Evolutionary conservation across 306 rosid species (phyloP), one percentile per base, ranked within the genome.

Genomic region (Prunus dulcis): DNA sequence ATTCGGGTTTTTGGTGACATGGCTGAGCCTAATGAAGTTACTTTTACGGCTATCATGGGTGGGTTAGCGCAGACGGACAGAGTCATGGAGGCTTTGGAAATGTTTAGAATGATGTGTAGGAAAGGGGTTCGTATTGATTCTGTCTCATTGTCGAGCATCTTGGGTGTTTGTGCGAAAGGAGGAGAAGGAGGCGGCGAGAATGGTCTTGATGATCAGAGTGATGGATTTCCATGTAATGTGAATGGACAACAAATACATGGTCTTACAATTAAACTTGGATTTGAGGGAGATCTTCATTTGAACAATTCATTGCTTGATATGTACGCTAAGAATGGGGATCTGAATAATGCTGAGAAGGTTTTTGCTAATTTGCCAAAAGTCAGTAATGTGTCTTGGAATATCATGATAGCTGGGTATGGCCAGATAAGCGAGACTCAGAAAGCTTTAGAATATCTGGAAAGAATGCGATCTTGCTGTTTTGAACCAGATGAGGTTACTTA

Each of bases 401-500:
- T 91, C 82, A 89, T 89, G 92, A 91, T 91, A 43, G 75, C 88
- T 49, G 93, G 97, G 61, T 88, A 79, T 78, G 97, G 97, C 78
- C 89, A 81, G 69, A 79, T 20, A 69, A 77, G 67, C 64, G 67
- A 85, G 77, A 79, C 73, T 63, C 71, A 81, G 74, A 88, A 82
- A 76, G 93, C 89, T 73, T 52, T 82, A 18, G 90, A 88, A 60
- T 87, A 73, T 76, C 53, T 88, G 62, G 82, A 69, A 70, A 83
- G 77, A 72, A 92, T 92, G 96, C 80, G 65, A 19, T 58, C 71
- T 45, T 63, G 57, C 17, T 89, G 93, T 61, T 84, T 86, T 78
- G 89, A 88, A 53, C 91, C 90, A 1, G 91, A 89, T 78, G 96
- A 92, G 72, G 89, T 92, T 64, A 92, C 96, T 14, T 84, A 84